Percentiles rank a stretch among this genome's conserved stretches.
These are phyloP conservation scores for Vitis vinifera DNA, from an alignment of 164 flowering plant species.

Conservation along the genomic window DNA sequence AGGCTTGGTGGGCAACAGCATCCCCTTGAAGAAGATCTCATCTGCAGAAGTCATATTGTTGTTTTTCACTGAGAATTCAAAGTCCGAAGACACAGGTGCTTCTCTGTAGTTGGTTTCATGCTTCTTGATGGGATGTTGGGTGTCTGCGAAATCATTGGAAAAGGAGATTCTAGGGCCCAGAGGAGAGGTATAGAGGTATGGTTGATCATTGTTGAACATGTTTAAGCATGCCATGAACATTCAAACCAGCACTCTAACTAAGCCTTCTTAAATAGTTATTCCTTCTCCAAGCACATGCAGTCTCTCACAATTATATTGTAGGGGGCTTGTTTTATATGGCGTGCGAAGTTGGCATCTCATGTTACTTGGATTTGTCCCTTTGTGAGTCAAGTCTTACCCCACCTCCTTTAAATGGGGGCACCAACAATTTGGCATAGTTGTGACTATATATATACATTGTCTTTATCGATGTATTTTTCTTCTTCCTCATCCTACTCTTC, in stretches of 20 bases:
- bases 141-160: conserved; percentile 55
- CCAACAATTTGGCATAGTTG: too few species aligned
- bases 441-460: too few species aligned
- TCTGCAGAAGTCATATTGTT: conserved; percentile 62
- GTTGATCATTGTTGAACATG: conserved; percentile 28
- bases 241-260: conserved; percentile 1
- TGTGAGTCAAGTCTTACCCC: conserved; percentile 11
- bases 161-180: conserved; percentile 47
- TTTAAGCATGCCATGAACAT: conserved; percentile 18
- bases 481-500: too few species aligned
- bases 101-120: conserved; percentile 45
- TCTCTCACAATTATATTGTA: conserved; percentile 17
- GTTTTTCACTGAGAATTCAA: conserved; percentile 61
- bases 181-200: conserved; percentile 8
- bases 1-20: conserved; percentile 48
- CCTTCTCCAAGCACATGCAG: conserved; percentile 19
- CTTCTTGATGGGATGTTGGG: conserved; percentile 36
- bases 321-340: conserved; percentile 11
- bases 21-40: conserved; percentile 68
- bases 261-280: background rate
- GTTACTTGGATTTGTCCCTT: conserved; percentile 39
- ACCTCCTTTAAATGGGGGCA: background rate
- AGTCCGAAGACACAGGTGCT: conserved; percentile 66
- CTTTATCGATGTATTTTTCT: too few species aligned
- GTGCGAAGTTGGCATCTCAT: conserved; percentile 28